Conservation (phyloP, 2,329 filamentous ascomycete genomes). For the Sporothrix luriei region DNA sequence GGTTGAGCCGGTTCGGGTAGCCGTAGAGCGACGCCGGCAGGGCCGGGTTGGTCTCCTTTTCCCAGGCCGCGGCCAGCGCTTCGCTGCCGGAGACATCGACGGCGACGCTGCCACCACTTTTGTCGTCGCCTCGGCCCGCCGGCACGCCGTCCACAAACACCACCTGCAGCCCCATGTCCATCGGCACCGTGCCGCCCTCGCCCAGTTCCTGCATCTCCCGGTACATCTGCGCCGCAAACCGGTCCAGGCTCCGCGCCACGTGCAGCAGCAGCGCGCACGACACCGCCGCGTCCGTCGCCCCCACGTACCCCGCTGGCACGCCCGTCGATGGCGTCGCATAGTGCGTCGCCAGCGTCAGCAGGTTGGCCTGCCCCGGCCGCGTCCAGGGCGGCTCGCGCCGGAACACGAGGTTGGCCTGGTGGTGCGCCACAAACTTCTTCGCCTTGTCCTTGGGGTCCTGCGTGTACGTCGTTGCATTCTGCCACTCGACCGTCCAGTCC, state of each 20-base stretch:
- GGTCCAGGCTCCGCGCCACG: slow-evolving; percentile 70
- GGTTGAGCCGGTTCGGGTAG: slow-evolving; percentile 68
- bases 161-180: slow-evolving; percentile 76
- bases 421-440: slow-evolving; percentile 57
- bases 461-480: slow-evolving; percentile 66
- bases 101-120: slow-evolving; percentile 62
- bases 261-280: slow-evolving; percentile 86
- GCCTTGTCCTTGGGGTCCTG: slow-evolving; percentile 1
- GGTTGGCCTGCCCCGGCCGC: slow-evolving; percentile 66
- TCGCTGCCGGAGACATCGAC: slow-evolving; percentile 12
- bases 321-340: slow-evolving; percentile 71
- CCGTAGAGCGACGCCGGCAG: slow-evolving; percentile 63
- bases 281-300: slow-evolving; percentile 80
- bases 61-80: slow-evolving; percentile 73
- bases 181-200: slow-evolving; percentile 57
- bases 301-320: slow-evolving; percentile 73
- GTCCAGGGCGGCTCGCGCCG: slow-evolving; percentile 79
- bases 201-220: slow-evolving; percentile 64
- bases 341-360: slow-evolving; percentile 78
- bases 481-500: slow-evolving; percentile 69
- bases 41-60: slow-evolving; percentile 64
- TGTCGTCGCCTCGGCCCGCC: no score
- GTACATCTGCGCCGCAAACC: slow-evolving; percentile 73
- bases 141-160: slow-evolving; percentile 69
- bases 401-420: slow-evolving; percentile 72